Evolutionary conservation across 352 stramenopile species (phyloP), one percentile per base, ranked within the genome.

Genomic region (Globisporangium perplexum): DNA sequence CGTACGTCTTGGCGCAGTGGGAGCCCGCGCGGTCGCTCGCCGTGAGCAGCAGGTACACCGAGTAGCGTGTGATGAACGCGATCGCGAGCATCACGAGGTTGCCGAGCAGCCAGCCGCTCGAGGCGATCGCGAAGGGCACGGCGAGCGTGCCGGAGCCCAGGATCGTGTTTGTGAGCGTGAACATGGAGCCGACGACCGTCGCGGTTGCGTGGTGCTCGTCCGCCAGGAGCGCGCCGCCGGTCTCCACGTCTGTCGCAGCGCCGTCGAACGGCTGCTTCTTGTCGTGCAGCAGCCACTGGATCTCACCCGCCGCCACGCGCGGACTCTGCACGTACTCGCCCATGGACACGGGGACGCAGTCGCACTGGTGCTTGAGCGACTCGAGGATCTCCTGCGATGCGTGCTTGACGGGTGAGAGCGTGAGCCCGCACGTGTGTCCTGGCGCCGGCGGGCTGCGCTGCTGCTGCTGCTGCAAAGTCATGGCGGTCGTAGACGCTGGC

Each of bases 131-230:
- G 50, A 85, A 90, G 10, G 80, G 77, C 42, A 90, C 75, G 1
- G 80, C 77, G 5, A 90, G 66, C 23, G 80, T 90, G 0, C 80
- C 80, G 1, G 80, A 90, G 22, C 80, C 80, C 7, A 90, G 55
- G 23, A 90, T 88, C 24, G 79, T 90, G 59, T 90, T 90, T 26
- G 72, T 87, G 5, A 90, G 65, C 47, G 74, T 87, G 52, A 90
- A 87, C 22, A 70, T 83, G 15, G 79, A 90, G 46, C 79, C 77
- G 56, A 71, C 71, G 39, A 90, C 65, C 5, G 77, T 86, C 36
- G 73, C 74, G 15, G 61, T 74, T 22, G 62, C 60, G 49, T 71
- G 62, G 60, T 56, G 44, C n/a, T 59, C 49, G 62, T 62, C 48
- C 53, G 53, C 53, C 10, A 24, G n/a, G 31, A 36, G 31, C 31